Base-by-base conservation (phyloP, 176 grass and related monocot genomes). In the Chrysopogon serrulatus region DNA sequence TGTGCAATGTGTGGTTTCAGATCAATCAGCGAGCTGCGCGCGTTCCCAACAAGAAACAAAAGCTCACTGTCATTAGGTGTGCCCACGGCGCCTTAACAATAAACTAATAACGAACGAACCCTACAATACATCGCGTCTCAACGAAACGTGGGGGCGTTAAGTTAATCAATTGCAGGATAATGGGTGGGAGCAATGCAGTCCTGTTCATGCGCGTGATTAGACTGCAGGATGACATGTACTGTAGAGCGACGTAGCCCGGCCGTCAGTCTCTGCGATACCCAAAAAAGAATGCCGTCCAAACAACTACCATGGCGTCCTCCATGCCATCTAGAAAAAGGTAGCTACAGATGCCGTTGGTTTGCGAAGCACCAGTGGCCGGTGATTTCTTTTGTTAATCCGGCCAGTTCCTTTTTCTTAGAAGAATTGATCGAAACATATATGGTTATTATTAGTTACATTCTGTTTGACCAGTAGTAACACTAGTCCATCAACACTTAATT, bases 281-380 rank as follows among this genome's bases (percentile, higher is more conserved):
- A 70, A 80, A 47, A 85, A 90, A 82, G 11, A 90, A 87, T 90
- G 81, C 81, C 84, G 71, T 87, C 91, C 84, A 92, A 70, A 87
- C 72, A 85, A 87, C 69, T 42, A 85, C 77, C 67, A 85, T 12
- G 10, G n/a, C n/a, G n/a, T n/a, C 19, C 19, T 8, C 11, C 37
- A 16, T 71, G 2, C 65, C 63, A 64, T 79, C 86, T 63, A 83
- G 34, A 79, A 62, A 54, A 40, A 9, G 1, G 5, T 11, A 10
- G 57, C 24, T 27, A 24, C 57, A 27, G n/a, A 24, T 16, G 37
- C 67, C 84, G 37, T 56, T 65, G 63, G 27, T 62, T 51, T 77
- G 10, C 44, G 44, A 28, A 19, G 19, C 54, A 66, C 11, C 35
- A 45, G 36, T 64, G 79, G 57, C 21, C 74, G 57, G 44, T 33